Percentiles rank a stretch among this genome's conserved stretches.
Evolutionary conservation across 2,329 filamentous ascomycete genomes (phyloP).

Genomic region (Aspergillus sp.): DNA sequence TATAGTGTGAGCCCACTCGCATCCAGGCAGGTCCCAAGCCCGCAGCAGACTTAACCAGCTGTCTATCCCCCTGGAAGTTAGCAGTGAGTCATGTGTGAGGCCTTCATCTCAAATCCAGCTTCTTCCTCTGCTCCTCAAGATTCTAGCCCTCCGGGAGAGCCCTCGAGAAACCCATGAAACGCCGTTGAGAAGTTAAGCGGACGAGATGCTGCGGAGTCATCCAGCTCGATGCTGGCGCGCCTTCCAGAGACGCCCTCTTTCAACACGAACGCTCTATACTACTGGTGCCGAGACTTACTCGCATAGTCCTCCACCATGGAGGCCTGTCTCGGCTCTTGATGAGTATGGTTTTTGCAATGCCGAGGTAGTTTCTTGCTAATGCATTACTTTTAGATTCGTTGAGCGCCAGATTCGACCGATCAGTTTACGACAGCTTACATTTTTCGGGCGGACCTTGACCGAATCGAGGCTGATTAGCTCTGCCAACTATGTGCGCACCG

Average conservation of each 20-base stretch:
- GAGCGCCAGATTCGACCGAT: conserved; percentile 92
- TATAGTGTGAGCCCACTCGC: conserved; percentile 8
- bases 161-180: conserved; percentile 19
- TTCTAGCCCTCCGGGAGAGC: conserved; percentile 5
- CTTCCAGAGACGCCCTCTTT: conserved; percentile 29
- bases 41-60: conserved; percentile 4
- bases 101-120: conserved; percentile 14
- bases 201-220: conserved; percentile 42
- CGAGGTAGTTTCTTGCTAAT: conserved; percentile 20
- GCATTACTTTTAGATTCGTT: conserved; percentile 73
- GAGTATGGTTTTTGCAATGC: conserved; percentile 50
- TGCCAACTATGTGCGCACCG: conserved; percentile 95
- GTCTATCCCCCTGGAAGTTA: conserved; percentile 1
- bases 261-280: conserved; percentile 33
- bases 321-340: conserved; percentile 63
- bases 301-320: conserved; percentile 58
- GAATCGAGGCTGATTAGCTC: conserved; percentile 88
- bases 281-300: conserved; percentile 22
- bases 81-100: conserved; percentile 26
- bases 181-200: conserved; percentile 31
- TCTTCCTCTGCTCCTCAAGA: conserved; percentile 19
- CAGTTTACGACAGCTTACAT: conserved; percentile 92
- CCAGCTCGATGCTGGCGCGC: conserved; percentile 38
- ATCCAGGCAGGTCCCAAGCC: conserved; percentile 9
- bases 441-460: conserved; percentile 92